Percentiles rank a stretch among this genome's conserved stretches.
Evolutionary conservation across 179 eudicot species (phyloP).

Genomic region (Actinidia chinensis): DNA sequence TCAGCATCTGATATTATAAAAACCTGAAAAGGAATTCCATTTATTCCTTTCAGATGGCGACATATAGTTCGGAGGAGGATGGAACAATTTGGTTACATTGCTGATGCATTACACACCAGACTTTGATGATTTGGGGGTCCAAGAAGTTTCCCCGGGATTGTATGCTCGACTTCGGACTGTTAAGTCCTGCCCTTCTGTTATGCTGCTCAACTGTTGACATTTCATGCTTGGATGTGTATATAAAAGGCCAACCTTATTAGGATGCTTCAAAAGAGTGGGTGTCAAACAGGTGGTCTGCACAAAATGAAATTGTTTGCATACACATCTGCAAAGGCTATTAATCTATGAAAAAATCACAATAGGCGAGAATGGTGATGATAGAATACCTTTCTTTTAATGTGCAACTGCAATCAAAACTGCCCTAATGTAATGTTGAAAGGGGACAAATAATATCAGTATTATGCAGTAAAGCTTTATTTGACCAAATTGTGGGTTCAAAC

Average conservation of each 20-base stretch:
- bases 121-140: slow-evolving; percentile 42
- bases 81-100: slow-evolving; percentile 81
- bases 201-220: slow-evolving; percentile 41
- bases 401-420: slow-evolving; percentile 77
- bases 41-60: slow-evolving; percentile 91
- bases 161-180: slow-evolving; percentile 67
- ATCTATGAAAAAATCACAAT: slow-evolving; percentile 35
- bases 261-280: slow-evolving; percentile 71
- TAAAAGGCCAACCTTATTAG: slow-evolving; percentile 45
- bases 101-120: slow-evolving; percentile 40
- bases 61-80: slow-evolving; percentile 61
- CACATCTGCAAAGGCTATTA: slow-evolving; percentile 79
- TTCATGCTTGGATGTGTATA: slow-evolving; percentile 24
- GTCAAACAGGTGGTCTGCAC: slow-evolving; percentile 77
- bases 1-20: slow-evolving; percentile 45
- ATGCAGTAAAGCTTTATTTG: slow-evolving; percentile 57
- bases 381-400: slow-evolving; percentile 79
- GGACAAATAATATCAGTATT: slow-evolving; percentile 58
- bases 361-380: slow-evolving; percentile 43
- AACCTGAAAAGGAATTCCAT: slow-evolving; percentile 56
- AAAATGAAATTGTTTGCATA: slow-evolving; percentile 70
- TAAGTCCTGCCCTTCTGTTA: slow-evolving; percentile 65
- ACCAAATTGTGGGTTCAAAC: slow-evolving; percentile 73
- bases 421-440: slow-evolving; percentile 55
- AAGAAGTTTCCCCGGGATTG: slow-evolving; percentile 57